A percentile compares a stretch with the other conserved stretches of the same genome.
Evolutionary conservation across 352 stramenopile genomes (phyloP).

Genomic region (Phytophthora colocasiae): DNA sequence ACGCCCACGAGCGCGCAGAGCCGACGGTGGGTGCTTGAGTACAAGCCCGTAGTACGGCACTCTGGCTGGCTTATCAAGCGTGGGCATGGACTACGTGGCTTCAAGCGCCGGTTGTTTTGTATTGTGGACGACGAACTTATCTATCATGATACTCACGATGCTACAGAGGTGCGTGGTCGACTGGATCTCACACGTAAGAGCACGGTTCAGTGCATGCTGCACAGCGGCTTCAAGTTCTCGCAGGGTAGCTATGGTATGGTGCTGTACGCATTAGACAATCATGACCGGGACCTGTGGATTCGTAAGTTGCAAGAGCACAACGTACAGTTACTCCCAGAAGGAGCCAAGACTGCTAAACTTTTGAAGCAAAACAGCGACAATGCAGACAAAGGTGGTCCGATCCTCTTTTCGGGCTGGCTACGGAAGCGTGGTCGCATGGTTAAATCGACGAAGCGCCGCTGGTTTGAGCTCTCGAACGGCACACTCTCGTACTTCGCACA

Average conservation of each 20-base stretch:
- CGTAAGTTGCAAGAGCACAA: constrained; percentile 78
- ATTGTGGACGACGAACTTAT: constrained; percentile 88
- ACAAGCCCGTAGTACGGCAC: constrained; percentile 83
- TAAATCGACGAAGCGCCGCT: constrained; percentile 87
- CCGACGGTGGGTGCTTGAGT: constrained; percentile 76
- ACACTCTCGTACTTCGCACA: constrained; percentile 84
- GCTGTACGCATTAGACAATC: constrained; percentile 78
- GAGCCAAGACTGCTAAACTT: constrained; percentile 59
- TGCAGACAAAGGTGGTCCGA: constrained; percentile 53
- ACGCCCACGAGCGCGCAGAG: constrained; percentile 65
- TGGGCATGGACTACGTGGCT: constrained; percentile 77
- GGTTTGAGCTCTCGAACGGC: constrained; percentile 79
- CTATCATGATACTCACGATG: constrained; percentile 86
- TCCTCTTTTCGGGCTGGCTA: constrained; percentile 85
- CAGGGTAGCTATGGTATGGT: constrained; percentile 84
- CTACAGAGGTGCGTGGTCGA: constrained; percentile 74
- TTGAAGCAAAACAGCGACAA: constrained; percentile 64
- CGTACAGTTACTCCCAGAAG: constrained; percentile 65
- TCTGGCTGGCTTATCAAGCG: constrained; percentile 91
- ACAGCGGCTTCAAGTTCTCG: constrained; percentile 79
- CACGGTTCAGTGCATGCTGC: constrained; percentile 66
- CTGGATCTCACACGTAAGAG: constrained; percentile 77
- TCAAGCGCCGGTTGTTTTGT: constrained; percentile 88
- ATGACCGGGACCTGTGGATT: constrained; percentile 87
- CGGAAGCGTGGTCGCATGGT: constrained; percentile 86